Conservation (phyloP, 805 yeast genomes). For the Diddensiella santjacobensis region DNA sequence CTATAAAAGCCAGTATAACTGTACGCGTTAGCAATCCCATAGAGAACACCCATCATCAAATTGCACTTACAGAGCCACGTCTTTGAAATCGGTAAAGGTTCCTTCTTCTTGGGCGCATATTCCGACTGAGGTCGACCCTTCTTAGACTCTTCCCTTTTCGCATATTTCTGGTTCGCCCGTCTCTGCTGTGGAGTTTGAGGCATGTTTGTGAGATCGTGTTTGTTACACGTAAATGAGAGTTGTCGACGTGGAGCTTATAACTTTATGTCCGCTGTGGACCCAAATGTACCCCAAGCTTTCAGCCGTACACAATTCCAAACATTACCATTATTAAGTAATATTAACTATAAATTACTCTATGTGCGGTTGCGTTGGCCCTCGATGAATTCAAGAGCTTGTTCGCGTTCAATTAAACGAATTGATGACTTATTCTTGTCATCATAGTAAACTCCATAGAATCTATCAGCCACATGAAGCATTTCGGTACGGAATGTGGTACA, state of each 20-base stretch:
- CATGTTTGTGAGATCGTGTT: slow-evolving; percentile 8
- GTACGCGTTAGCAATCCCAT: background rate
- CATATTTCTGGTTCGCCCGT: slow-evolving; percentile 80
- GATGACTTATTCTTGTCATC: slow-evolving; percentile 70
- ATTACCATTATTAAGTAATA: too few species aligned
- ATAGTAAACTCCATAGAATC: slow-evolving; percentile 83
- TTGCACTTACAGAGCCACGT: slow-evolving; percentile 58
- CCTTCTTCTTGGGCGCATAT: slow-evolving; percentile 25
- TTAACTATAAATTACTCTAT: too few species aligned
- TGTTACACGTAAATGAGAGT: too few species aligned
- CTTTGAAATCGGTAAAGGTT: slow-evolving; percentile 53
- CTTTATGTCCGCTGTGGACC: too few species aligned
- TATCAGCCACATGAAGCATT: slow-evolving; percentile 81
- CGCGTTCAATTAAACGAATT: slow-evolving; percentile 63
- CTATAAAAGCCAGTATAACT: slow-evolving; percentile 55
- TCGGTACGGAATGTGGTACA: slow-evolving; percentile 96
- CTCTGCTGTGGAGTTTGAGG: slow-evolving; percentile 82
- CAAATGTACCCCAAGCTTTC: too few species aligned
- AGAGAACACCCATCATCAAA: background rate
- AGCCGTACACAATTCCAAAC: too few species aligned
- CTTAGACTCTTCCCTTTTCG: slow-evolving; percentile 64
- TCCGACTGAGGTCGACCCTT: slow-evolving; percentile 65
- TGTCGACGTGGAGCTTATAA: too few species aligned
- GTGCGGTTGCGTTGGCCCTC: slow-evolving; percentile 55
- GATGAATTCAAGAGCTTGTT: slow-evolving; percentile 78